Evolutionary conservation across 139 green algal genomes (phyloP).

Genomic region (Coelastrella sp.): DNA sequence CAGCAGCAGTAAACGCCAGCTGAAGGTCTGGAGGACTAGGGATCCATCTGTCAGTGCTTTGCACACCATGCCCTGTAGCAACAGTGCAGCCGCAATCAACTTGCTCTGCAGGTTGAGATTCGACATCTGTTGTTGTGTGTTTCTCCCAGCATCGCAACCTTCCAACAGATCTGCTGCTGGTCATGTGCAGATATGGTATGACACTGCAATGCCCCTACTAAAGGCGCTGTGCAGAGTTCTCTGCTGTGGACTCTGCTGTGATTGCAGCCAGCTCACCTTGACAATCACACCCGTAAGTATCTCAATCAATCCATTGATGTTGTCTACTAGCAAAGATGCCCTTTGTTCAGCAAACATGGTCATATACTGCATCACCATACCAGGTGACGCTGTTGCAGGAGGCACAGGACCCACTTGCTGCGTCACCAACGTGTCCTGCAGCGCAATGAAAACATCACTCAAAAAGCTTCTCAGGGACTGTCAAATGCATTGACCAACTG

Average conservation of each 20-base stretch:
- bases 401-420: conserved; percentile 52
- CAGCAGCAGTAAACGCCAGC: conserved; percentile 27
- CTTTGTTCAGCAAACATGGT: conserved; percentile 29
- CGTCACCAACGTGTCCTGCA: conserved; percentile 47
- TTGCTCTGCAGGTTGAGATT: no score
- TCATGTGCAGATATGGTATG: no score
- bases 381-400: conserved; percentile 25
- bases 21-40: background rate
- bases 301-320: conserved; percentile 39
- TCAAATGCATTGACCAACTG: no score
- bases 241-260: no score
- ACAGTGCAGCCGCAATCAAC: no score
- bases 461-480: no score
- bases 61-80: conserved; percentile 11
- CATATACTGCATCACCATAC: conserved; percentile 52
- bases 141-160: no score
- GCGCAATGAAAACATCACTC: background rate
- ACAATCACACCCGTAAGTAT: conserved; percentile 14
- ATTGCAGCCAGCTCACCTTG: conserved; percentile 51
- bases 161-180: no score
- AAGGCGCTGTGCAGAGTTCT: no score
- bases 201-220: no score
- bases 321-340: conserved; percentile 41
- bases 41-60: background rate
- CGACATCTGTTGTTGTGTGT: no score